Base-by-base conservation (phyloP, 139 green algal species). In the Ettlia oleoabundans region DNA sequence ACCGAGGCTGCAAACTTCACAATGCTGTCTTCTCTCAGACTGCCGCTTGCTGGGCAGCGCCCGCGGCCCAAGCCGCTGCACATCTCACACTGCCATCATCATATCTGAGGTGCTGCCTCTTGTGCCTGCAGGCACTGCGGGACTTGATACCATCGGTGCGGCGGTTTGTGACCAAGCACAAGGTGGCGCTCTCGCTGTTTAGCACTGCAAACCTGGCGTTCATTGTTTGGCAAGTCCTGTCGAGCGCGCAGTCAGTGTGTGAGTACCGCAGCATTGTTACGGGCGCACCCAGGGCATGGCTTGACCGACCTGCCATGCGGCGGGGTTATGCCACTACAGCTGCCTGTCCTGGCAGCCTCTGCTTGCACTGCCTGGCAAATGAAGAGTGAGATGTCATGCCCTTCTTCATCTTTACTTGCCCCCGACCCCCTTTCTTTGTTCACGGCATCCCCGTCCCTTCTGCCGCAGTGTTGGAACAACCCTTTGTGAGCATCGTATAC, bases 211-310 rank as follows among this genome's bases (percentile, higher is more conserved):
- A 81, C 75, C 75, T 81, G 21, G 75, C 75, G 2, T 70, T 81
- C 58, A 81, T 81, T 30, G 84, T 97, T 1, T 97, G 94, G 94
- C 92, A 95, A 83, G 93, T 89, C 18, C 80, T 96, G 1, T 89
- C 71, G 53, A 64, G 65, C 4, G 82, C 85, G 0, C 71, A 73
- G n/a, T 42, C 87, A 10, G 69, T 83, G 6, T 51, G 55, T 65
- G 55, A 65, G 55, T 65, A n/a, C 18, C 55, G n/a, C n/a, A n/a
- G n/a, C n/a, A n/a, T n/a, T n/a, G n/a, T n/a, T n/a, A n/a, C n/a
- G n/a, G n/a, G n/a, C n/a, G n/a, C n/a, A n/a, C n/a, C n/a, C n/a
- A n/a, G n/a, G n/a, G n/a, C n/a, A n/a, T n/a, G n/a, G n/a, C n/a
- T n/a, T n/a, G n/a, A n/a, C n/a, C n/a, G n/a, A n/a, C n/a, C n/a